phyloP scores from a whole-genome alignment of 2,329 filamentous ascomycete genomes.

The Hymenoscyphus occultus region DNA sequence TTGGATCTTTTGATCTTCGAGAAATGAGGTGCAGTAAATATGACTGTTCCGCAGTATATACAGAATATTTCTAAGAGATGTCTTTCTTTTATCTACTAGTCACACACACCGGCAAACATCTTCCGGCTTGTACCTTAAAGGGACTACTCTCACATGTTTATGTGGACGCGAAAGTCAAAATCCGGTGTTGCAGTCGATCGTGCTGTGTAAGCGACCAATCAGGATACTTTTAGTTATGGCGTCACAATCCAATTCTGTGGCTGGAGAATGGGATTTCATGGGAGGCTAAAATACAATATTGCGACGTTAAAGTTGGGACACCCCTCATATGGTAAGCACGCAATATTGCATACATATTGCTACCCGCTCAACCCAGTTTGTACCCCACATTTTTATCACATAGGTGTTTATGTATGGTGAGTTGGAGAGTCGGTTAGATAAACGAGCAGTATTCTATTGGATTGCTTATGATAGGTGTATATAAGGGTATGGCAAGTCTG shows the following conservation, averaged over 20 bases:
- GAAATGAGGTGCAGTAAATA: neutral
- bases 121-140: neutral
- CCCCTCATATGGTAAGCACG: neutral
- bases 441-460: too few relatives aligned
- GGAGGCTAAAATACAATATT: neutral
- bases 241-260: neutral
- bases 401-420: neutral
- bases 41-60: neutral
- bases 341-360: neutral
- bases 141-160: neutral
- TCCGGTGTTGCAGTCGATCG: neutral
- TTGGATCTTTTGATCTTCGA: neutral
- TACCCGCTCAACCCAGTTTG: neutral
- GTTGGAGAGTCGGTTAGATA: too few relatives aligned
- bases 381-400: neutral
- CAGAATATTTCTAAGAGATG: neutral
- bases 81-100: neutral
- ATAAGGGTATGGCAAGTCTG: too few relatives aligned
- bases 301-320: neutral
- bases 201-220: neutral
- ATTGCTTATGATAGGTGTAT: too few relatives aligned
- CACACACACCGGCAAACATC: neutral
- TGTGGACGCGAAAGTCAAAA: neutral
- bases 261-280: neutral
- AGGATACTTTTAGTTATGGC: neutral